phyloP scores from a whole-genome alignment of 495 filamentous ascomycete species.

The Annulohypoxylon stygium region DNA sequence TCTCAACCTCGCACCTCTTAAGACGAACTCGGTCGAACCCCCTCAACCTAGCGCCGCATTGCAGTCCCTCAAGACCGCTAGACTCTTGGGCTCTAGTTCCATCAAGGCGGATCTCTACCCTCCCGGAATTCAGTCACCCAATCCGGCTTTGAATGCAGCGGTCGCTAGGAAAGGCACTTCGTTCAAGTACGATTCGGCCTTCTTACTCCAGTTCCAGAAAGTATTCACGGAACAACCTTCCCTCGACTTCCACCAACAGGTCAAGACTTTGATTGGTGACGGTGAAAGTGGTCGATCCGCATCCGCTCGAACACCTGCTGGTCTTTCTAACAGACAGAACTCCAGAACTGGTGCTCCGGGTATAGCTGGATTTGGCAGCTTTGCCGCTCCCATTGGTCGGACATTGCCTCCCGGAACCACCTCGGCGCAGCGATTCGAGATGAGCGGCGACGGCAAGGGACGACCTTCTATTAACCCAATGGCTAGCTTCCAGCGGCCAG shows the following conservation, averaged over 20 bases:
- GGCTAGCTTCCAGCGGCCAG: conserved; percentile 67
- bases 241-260: conserved; percentile 85
- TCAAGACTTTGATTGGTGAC: conserved; percentile 87
- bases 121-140: conserved; percentile 82
- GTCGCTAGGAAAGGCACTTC: conserved; percentile 78
- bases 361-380: conserved; percentile 73
- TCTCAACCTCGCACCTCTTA: conserved; percentile 81
- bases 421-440: conserved; percentile 72
- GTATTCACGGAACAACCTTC: conserved; percentile 97
- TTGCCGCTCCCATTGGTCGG: conserved; percentile 62
- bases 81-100: conserved; percentile 72
- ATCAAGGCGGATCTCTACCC: conserved; percentile 81
- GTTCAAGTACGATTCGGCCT: conserved; percentile 95
- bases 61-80: conserved; percentile 88
- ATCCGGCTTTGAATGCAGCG: conserved; percentile 85
- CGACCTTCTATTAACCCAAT: conserved; percentile 69
- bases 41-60: conserved; percentile 92
- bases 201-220: conserved; percentile 95
- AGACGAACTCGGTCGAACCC: conserved; percentile 84
- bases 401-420: conserved; percentile 77
- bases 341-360: conserved; percentile 61
- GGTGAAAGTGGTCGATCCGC: conserved; percentile 75
- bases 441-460: conserved; percentile 56
- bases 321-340: conserved; percentile 62
- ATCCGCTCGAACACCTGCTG: conserved; percentile 76